phyloP scores from a whole-genome alignment of 2,329 filamentous ascomycete genomes.

The Epichloe gansuensis region DNA sequence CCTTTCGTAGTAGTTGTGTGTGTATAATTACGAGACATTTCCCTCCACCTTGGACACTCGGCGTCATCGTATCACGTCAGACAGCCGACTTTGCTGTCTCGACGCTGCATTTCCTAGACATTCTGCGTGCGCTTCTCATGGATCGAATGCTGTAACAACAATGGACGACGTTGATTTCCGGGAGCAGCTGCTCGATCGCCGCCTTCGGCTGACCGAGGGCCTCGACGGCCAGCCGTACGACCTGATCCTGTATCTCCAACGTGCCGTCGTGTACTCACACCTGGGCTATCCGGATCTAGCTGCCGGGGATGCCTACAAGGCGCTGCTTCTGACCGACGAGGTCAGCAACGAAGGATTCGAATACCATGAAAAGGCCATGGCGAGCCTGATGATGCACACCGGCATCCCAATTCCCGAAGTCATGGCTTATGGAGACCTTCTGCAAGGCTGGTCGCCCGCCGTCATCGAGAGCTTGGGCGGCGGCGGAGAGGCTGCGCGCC shows the following conservation, averaged over 20 bases:
- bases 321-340: slow-evolving; percentile 77
- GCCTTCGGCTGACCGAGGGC: slow-evolving; percentile 43
- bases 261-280: slow-evolving; percentile 58
- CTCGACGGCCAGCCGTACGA: slow-evolving; percentile 45
- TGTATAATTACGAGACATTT: too few species aligned
- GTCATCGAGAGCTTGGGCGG: slow-evolving; percentile 21
- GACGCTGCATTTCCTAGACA: neutral
- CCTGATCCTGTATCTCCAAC: slow-evolving; percentile 51
- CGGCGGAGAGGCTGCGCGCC: slow-evolving; percentile 20
- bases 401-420: slow-evolving; percentile 30
- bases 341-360: slow-evolving; percentile 68
- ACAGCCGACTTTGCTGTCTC: neutral
- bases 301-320: slow-evolving; percentile 79
- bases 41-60: too few species aligned
- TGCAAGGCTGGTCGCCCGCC: slow-evolving; percentile 21
- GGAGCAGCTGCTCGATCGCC: slow-evolving; percentile 38
- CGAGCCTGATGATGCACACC: slow-evolving; percentile 30
- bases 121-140: neutral
- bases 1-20: too few species aligned
- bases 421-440: slow-evolving; percentile 32
- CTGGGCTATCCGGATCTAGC: slow-evolving; percentile 85
- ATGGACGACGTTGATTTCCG: slow-evolving; percentile 26
- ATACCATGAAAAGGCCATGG: slow-evolving; percentile 58
- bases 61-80: neutral
- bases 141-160: neutral